Evolutionary conservation across 306 rosid species (phyloP).

Genomic region (Trichosanthes cucumerina): DNA sequence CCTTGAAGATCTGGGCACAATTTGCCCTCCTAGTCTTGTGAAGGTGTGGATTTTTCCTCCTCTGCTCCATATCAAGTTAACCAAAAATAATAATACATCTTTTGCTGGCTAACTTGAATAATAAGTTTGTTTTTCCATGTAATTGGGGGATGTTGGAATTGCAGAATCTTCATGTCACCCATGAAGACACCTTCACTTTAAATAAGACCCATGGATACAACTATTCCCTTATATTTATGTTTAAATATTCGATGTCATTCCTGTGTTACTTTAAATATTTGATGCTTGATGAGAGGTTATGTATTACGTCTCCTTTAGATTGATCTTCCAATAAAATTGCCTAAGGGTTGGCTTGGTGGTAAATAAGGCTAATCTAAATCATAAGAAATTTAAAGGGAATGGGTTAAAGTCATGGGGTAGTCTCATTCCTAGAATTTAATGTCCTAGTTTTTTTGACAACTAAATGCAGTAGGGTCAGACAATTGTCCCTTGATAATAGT

Average conservation of each 20-base stretch:
- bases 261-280: background rate
- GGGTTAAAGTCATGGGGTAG: background rate
- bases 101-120: background rate
- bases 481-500: background rate
- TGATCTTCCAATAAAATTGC: background rate
- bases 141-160: background rate
- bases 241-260: background rate
- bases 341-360: background rate
- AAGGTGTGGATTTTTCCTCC: slow-evolving; percentile 40
- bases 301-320: background rate
- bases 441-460: background rate
- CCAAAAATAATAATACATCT: background rate
- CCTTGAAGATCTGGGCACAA: slow-evolving; percentile 77
- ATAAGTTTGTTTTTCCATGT: background rate
- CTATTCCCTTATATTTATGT: background rate
- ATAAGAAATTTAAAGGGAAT: background rate
- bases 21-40: slow-evolving; percentile 63
- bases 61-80: background rate
- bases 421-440: background rate
- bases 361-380: background rate
- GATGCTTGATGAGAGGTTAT: background rate
- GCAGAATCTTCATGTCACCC: background rate
- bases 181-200: background rate
- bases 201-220: background rate
- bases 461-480: no score